Percentiles rank a stretch among this genome's conserved stretches.
Conservation (phyloP, 2,329 filamentous ascomycete species). For the Aspergillus intermedius region DNA sequence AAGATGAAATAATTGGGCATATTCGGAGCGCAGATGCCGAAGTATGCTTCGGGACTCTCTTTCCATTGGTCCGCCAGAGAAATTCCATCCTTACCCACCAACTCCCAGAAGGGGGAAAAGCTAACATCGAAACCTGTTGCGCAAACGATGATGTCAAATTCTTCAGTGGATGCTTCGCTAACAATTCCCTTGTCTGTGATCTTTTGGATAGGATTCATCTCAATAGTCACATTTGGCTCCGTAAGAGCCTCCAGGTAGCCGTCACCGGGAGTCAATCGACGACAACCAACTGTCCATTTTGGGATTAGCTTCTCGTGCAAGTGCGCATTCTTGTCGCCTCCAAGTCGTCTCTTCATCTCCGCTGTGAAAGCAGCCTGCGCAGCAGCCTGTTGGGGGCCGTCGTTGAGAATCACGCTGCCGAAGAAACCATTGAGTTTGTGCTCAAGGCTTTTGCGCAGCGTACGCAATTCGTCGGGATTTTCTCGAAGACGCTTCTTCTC, state of each 20-base stretch:
- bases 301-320: conserved; percentile 12
- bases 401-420: conserved; percentile 2
- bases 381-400: neutral
- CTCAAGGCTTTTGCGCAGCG: conserved; percentile 7
- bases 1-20: conserved; percentile 32
- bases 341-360: conserved; percentile 5
- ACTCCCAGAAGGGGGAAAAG: conserved; percentile 20
- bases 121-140: conserved; percentile 29
- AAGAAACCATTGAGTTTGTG: conserved; percentile 1
- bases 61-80: conserved; percentile 22
- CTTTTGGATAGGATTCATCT: conserved; percentile 26
- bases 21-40: conserved; percentile 5
- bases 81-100: conserved; percentile 18
- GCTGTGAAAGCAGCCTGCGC: conserved; percentile 1
- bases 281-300: conserved; percentile 34
- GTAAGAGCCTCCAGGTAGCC: conserved; percentile 47
- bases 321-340: neutral
- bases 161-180: conserved; percentile 12
- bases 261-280: conserved; percentile 45
- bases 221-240: conserved; percentile 30
- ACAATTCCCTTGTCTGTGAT: conserved; percentile 26
- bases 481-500: conserved; percentile 15
- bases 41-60: conserved; percentile 19
- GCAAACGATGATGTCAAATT: conserved; percentile 25
- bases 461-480: conserved; percentile 7